phyloP scores from a whole-genome alignment of 2,329 filamentous ascomycete genomes.

The Exophiala spinifera region DNA sequence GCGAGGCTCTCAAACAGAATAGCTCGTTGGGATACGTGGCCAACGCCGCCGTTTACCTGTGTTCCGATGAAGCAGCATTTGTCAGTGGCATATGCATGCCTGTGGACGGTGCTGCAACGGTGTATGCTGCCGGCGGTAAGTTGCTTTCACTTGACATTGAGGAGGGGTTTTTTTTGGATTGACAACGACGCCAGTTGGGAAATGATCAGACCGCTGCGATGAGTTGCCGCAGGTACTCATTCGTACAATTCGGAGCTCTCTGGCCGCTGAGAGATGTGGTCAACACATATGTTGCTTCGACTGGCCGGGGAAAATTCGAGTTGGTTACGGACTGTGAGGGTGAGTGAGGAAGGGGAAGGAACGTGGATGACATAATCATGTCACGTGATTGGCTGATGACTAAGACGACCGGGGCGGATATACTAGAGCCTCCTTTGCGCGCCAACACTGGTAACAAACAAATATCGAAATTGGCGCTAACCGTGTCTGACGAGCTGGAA shows the following conservation, averaged over 20 bases:
- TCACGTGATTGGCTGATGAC: neutral
- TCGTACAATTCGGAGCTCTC: no score
- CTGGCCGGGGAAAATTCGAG: neutral
- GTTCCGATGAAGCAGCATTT: constrained; percentile 46
- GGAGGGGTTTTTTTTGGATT: neutral
- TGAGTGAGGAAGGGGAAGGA: no score
- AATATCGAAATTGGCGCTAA: neutral
- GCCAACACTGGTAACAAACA: no score
- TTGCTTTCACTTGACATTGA: constrained; percentile 34
- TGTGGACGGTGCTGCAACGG: constrained; percentile 40
- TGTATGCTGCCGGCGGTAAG: constrained; percentile 14
- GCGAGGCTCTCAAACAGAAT: constrained; percentile 11
- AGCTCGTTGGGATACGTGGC: constrained; percentile 33
- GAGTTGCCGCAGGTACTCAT: neutral
- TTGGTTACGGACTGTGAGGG: no score
- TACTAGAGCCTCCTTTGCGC: no score
- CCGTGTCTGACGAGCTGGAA: neutral
- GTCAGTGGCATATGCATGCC: constrained; percentile 44
- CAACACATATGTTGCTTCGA: neutral
- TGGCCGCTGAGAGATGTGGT: neutral
- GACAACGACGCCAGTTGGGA: neutral
- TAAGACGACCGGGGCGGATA: no score
- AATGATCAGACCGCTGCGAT: neutral
- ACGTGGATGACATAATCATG: neutral
- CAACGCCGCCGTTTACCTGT: constrained; percentile 43